Conservation (phyloP, 139 green algal genomes). For the Tetradesmus obliquus region DNA sequence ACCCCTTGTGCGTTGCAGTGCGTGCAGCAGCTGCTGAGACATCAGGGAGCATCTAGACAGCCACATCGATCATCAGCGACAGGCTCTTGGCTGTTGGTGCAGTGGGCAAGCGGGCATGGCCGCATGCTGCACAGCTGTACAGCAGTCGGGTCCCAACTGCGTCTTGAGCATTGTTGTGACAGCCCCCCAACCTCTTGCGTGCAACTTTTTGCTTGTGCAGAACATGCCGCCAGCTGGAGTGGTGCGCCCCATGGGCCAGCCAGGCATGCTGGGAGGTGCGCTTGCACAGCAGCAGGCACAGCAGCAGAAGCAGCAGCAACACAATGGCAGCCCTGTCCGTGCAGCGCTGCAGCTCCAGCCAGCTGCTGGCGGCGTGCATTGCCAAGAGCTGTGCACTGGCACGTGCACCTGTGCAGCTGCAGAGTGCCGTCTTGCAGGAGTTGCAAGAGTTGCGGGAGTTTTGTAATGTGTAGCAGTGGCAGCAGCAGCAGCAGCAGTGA, state of each 20-base stretch:
- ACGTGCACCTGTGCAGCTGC: no score
- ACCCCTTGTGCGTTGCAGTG: no score
- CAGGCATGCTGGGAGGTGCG: constrained; percentile 28
- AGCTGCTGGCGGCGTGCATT: background rate
- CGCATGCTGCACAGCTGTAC: background rate
- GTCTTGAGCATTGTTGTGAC: background rate
- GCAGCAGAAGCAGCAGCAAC: background rate
- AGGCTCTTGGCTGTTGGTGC: background rate
- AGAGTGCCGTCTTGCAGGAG: background rate
- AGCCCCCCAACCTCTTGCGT: background rate
- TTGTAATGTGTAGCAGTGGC: background rate
- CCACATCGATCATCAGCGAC: background rate
- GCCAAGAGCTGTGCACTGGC: no score
- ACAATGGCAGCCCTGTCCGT: background rate
- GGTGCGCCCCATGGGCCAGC: constrained; percentile 36
- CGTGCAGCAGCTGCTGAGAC: background rate
- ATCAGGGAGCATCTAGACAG: background rate
- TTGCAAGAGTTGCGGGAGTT: background rate
- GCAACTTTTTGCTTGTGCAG: background rate
- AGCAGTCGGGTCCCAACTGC: background rate
- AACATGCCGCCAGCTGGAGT: constrained; percentile 38
- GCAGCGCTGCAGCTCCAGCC: background rate
- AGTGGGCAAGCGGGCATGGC: background rate
- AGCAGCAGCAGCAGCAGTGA: background rate
- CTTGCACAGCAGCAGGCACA: background rate